These are phyloP conservation scores for Coniosporium apollinis DNA, from an alignment of 495 filamentous ascomycete genomes.

Conservation along the genomic window DNA sequence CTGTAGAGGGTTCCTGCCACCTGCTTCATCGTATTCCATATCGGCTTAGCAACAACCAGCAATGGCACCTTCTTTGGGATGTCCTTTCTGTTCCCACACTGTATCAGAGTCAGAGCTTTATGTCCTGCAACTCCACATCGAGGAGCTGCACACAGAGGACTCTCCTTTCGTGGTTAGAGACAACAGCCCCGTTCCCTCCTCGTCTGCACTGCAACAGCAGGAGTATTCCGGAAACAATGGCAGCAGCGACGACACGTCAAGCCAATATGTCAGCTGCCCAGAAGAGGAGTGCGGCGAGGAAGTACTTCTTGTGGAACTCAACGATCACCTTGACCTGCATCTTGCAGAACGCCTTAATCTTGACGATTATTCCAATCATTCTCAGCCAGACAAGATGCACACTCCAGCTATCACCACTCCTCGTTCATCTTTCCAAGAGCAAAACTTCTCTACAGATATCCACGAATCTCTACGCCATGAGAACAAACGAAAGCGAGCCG, in stretches of 20 bases:
- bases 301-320: constrained; percentile 41
- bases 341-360: constrained; percentile 37
- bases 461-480: no score
- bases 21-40: no score
- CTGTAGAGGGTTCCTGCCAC: no score
- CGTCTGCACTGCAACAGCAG: constrained; percentile 1
- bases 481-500: no score
- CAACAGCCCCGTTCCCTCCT: constrained; percentile 9
- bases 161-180: constrained; percentile 36
- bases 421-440: no score
- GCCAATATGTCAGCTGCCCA: constrained; percentile 51
- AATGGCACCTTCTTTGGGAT: no score
- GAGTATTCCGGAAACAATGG: no score
- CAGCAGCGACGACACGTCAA: no score
- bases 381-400: constrained; percentile 2
- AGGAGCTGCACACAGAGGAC: constrained; percentile 34
- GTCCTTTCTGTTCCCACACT: no score
- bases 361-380: constrained; percentile 22
- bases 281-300: constrained; percentile 55
- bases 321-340: constrained; percentile 63
- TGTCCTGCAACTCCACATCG: constrained; percentile 40
- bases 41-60: no score
- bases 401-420: constrained; percentile 3
- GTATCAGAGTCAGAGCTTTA: constrained; percentile 30
- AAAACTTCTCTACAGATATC: no score